Evolutionary conservation across 768 basidiomycete genomes (phyloP).

Genomic region (Serendipita vermifera): DNA sequence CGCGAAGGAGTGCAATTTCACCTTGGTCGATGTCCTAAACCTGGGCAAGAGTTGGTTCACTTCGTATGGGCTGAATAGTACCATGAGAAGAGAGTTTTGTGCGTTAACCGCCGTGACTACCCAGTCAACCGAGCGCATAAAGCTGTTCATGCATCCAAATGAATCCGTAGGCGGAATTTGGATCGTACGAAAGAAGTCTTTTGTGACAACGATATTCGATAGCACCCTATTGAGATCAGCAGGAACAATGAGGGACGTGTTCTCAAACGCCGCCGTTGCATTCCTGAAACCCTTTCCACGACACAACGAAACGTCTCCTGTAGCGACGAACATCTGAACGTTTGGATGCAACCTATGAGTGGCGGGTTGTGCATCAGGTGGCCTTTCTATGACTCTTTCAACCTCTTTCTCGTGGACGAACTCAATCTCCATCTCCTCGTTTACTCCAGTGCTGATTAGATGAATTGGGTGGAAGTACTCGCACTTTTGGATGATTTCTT

Average conservation of each 20-base stretch:
- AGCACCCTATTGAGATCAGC: conserved; percentile 12
- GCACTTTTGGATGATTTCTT: not conserved
- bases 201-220: conserved; percentile 25
- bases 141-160: conserved; percentile 21
- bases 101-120: conserved; percentile 21
- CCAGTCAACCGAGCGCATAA: conserved; percentile 33
- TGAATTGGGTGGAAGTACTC: not conserved
- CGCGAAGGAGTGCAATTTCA: conserved; percentile 33
- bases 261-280: conserved; percentile 15
- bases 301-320: conserved; percentile 25
- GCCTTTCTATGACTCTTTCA: conserved; percentile 14
- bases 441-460: not conserved
- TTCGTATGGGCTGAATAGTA: conserved; percentile 32
- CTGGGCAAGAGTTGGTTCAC: conserved; percentile 27
- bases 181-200: conserved; percentile 27
- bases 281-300: conserved; percentile 11
- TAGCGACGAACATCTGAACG: conserved; percentile 28
- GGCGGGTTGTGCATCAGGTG: not conserved
- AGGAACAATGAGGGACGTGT: conserved; percentile 17
- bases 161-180: not conserved
- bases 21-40: conserved; percentile 24
- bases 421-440: conserved; percentile 14
- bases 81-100: conserved; percentile 18
- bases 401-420: conserved; percentile 23
- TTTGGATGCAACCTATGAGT: conserved; percentile 6